These are phyloP conservation scores for Fistulifera solaris DNA, from an alignment of 108 stramenopile genomes.

Conservation along the genomic window DNA sequence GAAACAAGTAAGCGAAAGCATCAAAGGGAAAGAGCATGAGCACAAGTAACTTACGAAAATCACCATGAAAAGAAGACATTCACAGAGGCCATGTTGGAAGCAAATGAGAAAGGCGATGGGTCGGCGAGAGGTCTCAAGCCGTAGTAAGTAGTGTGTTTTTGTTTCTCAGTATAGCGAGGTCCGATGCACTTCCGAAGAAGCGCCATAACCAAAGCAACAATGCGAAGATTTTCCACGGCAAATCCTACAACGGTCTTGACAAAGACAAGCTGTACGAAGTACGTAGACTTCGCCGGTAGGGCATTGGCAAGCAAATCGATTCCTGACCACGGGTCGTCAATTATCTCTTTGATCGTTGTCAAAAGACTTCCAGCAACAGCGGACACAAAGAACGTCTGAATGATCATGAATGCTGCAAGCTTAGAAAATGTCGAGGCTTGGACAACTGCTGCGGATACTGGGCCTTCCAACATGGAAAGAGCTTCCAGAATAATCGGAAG, in stretches of 20 bases:
- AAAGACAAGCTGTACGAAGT: conserved; percentile 41
- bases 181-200: conserved; percentile 33
- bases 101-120: conserved; percentile 39
- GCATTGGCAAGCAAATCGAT: conserved; percentile 29
- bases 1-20: too few species aligned
- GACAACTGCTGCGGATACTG: conserved; percentile 21
- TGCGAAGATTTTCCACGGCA: conserved; percentile 46
- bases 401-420: conserved; percentile 42
- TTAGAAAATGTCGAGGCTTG: conserved; percentile 52
- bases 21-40: too few species aligned
- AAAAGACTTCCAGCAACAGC: background rate
- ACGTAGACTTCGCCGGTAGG: conserved; percentile 28
- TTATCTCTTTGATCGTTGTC: background rate
- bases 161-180: conserved; percentile 52
- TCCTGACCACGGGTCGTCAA: conserved; percentile 10
- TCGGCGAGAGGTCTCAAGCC: conserved; percentile 40
- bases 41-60: background rate
- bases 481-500: conserved; percentile 24
- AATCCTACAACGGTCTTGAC: conserved; percentile 34
- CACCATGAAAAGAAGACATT: background rate
- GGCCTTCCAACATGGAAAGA: conserved; percentile 28
- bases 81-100: conserved; percentile 15
- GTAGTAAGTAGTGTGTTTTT: conserved; percentile 28
- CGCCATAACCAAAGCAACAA: conserved; percentile 28
- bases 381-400: conserved; percentile 45